Evolutionary conservation across 2,329 filamentous ascomycete species (phyloP).

Genomic region (Paraconiothyrium brasiliense): DNA sequence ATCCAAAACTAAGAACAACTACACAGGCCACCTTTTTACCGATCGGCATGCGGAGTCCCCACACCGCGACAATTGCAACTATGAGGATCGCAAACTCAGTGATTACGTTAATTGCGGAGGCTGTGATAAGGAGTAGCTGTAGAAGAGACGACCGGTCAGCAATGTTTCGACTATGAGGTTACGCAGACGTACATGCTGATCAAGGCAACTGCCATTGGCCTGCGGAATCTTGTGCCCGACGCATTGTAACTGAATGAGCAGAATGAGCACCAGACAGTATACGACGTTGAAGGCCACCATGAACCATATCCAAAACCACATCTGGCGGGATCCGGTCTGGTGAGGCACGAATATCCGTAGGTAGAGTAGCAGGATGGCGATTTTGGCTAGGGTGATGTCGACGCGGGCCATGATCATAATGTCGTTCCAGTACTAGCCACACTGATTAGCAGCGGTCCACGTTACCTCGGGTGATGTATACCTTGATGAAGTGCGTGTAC

Average conservation of each 20-base stretch:
- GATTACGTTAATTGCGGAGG: constrained; percentile 14
- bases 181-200: constrained; percentile 12
- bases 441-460: background rate
- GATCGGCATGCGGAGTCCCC: constrained; percentile 14
- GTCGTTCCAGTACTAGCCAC: constrained; percentile 10
- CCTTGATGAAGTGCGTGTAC: constrained; percentile 14
- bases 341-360: constrained; percentile 12
- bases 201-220: constrained; percentile 12
- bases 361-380: constrained; percentile 14
- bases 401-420: constrained; percentile 17
- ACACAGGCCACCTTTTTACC: constrained; percentile 11
- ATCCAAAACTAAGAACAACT: constrained; percentile 12
- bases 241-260: constrained; percentile 15
- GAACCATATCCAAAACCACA: constrained; percentile 19
- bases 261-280: constrained; percentile 16
- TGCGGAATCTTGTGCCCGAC: constrained; percentile 15
- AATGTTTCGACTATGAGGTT: background rate
- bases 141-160: background rate
- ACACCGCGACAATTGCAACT: constrained; percentile 12
- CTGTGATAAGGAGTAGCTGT: constrained; percentile 12
- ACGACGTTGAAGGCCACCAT: constrained; percentile 14
- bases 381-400: constrained; percentile 14
- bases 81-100: constrained; percentile 13
- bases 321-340: constrained; percentile 8
- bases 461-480: background rate